phyloP scores from a whole-genome alignment of 495 filamentous ascomycete species.

The Penicillium macrosclerotiorum region DNA sequence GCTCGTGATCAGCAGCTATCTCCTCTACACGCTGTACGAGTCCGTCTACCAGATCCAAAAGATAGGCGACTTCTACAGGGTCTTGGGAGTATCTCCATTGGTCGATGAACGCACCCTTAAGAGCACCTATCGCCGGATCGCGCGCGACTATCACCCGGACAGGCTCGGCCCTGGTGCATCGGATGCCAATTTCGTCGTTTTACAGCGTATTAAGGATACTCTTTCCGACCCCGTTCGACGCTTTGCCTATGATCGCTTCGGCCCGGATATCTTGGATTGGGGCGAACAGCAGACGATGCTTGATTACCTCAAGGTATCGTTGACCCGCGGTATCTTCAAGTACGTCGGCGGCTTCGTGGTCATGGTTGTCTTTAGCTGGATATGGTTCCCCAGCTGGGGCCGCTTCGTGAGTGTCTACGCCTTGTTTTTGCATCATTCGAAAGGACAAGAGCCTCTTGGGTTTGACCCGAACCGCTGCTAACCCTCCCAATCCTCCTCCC shows the following conservation, averaged over 20 bases:
- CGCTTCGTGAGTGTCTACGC: conserved; percentile 49
- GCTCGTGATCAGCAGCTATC: conserved; percentile 75
- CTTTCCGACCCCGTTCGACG: conserved; percentile 74
- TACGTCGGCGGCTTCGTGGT: conserved; percentile 62
- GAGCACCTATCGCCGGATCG: conserved; percentile 80
- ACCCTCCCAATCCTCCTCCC: conserved; percentile 1
- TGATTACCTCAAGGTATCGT: conserved; percentile 69
- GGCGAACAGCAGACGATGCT: conserved; percentile 65
- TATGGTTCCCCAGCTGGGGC: conserved; percentile 82
- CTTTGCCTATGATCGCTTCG: conserved; percentile 93
- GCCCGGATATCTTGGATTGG: conserved; percentile 69
- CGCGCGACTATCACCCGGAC: conserved; percentile 85
- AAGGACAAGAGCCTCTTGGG: too few species aligned
- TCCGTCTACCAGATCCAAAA: conserved; percentile 75
- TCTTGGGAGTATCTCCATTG: conserved; percentile 63
- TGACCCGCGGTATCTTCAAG: conserved; percentile 52
- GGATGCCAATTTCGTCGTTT: conserved; percentile 73
- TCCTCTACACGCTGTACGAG: conserved; percentile 92
- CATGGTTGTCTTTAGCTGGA: conserved; percentile 65
- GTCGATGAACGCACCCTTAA: conserved; percentile 76
- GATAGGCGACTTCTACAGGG: conserved; percentile 72
- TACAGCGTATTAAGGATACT: conserved; percentile 82
- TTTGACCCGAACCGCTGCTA: background rate
- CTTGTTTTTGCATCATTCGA: too few species aligned
- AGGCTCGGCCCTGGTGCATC: conserved; percentile 38